These are phyloP conservation scores for Fraxinus pennsylvanica DNA, from an alignment of 257 asterid species.

Conservation along the genomic window DNA sequence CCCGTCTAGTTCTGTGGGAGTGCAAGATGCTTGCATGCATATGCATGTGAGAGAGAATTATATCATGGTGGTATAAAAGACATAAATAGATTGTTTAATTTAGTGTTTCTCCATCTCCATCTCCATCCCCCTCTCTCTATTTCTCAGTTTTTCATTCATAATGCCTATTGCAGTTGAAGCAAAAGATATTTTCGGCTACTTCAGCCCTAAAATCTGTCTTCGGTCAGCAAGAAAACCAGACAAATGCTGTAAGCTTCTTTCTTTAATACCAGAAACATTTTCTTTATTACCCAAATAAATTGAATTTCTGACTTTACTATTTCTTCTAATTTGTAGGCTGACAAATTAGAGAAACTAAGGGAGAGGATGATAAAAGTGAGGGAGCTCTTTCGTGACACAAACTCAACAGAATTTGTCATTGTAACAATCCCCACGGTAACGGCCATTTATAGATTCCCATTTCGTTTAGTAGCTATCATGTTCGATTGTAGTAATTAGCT, in stretches of 20 bases:
- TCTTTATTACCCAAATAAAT: conserved; percentile 11
- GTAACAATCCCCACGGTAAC: conserved; percentile 99
- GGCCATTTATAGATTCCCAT: background rate
- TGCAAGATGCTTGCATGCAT: background rate
- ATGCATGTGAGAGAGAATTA: background rate
- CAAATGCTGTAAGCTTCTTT: conserved; percentile 64
- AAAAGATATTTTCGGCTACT: conserved; percentile 87
- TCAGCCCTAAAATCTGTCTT: conserved; percentile 95
- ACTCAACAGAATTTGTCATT: conserved; percentile 82
- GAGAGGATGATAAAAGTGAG: conserved; percentile 98
- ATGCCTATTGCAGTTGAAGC: conserved; percentile 67
- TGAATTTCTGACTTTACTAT: conserved; percentile 22
- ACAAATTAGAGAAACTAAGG: conserved; percentile 80
- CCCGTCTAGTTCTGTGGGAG: background rate
- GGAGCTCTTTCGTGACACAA: conserved; percentile 88
- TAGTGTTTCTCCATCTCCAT: background rate
- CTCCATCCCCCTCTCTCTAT: background rate
- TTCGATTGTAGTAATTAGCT: conserved; percentile 11
- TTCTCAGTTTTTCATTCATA: conserved; percentile 1
- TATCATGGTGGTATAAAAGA: background rate
- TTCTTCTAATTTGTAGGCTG: conserved; percentile 53
- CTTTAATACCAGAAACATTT: conserved; percentile 14
- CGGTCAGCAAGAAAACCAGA: conserved; percentile 69
- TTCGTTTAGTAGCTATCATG: background rate
- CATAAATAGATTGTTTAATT: background rate